Percentiles rank a stretch among this genome's conserved stretches.
These are phyloP conservation scores for Staphylotrichum longicolle DNA, from an alignment of 495 filamentous ascomycete species.

Conservation along the genomic window DNA sequence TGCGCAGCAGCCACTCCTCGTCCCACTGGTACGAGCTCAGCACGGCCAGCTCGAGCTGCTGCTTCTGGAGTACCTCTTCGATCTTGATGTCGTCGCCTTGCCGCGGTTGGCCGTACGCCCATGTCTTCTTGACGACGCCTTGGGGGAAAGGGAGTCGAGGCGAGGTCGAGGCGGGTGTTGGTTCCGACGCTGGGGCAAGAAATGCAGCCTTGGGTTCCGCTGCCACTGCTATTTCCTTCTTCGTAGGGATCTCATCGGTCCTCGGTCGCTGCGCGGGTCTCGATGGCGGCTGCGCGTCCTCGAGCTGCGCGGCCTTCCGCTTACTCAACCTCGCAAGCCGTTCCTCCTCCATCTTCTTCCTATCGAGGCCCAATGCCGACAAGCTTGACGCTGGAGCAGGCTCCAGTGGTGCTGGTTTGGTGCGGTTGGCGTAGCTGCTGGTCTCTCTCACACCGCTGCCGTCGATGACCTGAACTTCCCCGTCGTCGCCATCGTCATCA, in stretches of 20 bases:
- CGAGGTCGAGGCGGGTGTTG: background rate
- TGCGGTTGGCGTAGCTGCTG: background rate
- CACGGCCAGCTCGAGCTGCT: constrained; percentile 69
- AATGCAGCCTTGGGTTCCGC: background rate
- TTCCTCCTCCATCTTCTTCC: constrained; percentile 84
- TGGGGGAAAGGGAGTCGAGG: constrained; percentile 57
- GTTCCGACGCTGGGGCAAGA: background rate
- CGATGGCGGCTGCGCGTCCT: constrained; percentile 12
- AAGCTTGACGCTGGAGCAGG: constrained; percentile 4
- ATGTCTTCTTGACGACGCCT: constrained; percentile 82
- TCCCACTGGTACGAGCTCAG: constrained; percentile 89
- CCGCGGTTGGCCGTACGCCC: constrained; percentile 56
- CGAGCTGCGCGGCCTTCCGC: constrained; percentile 49
- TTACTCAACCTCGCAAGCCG: constrained; percentile 67
- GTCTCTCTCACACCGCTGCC: background rate
- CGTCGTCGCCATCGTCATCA: background rate
- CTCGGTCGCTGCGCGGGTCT: constrained; percentile 33
- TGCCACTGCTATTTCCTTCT: background rate
- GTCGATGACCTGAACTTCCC: background rate
- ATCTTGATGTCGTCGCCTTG: constrained; percentile 75
- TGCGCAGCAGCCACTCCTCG: constrained; percentile 48
- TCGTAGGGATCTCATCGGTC: background rate
- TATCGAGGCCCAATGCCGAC: constrained; percentile 53
- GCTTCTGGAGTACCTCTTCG: constrained; percentile 79
- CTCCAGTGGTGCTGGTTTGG: background rate